Conservation (phyloP, 805 yeast species). For the Candida piceae region DNA sequence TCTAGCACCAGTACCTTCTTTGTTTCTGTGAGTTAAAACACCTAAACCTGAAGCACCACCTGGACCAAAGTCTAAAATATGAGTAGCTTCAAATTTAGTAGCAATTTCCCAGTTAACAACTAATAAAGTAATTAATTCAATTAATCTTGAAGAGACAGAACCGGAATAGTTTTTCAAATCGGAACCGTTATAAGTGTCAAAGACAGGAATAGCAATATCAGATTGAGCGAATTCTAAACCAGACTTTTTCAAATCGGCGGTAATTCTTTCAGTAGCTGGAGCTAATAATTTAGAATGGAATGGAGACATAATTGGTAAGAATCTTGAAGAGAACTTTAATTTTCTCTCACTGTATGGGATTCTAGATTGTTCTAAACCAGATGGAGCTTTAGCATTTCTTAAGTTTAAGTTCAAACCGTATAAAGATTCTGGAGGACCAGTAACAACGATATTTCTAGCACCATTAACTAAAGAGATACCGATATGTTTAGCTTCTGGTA, state of each 20-base stretch:
- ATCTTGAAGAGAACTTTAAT: conserved; percentile 86
- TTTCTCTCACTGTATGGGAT: conserved; percentile 92
- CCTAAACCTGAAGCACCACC: conserved; percentile 98
- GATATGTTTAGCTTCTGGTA: conserved; percentile 88
- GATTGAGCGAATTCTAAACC: conserved; percentile 50
- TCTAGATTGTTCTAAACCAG: conserved; percentile 93
- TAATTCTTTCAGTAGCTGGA: conserved; percentile 63
- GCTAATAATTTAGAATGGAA: conserved; percentile 88
- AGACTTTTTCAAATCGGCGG: conserved; percentile 57
- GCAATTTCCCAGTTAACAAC: conserved; percentile 96
- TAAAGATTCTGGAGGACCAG: conserved; percentile 97
- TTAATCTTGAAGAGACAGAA: conserved; percentile 62
- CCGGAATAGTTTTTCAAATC: conserved; percentile 58
- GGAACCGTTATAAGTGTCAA: conserved; percentile 80
- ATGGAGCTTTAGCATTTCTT: conserved; percentile 90
- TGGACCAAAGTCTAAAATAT: conserved; percentile 95
- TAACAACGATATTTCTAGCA: conserved; percentile 89
- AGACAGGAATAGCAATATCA: conserved; percentile 78
- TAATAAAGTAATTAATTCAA: conserved; percentile 77
- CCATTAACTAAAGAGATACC: conserved; percentile 91
- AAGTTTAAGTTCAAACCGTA: conserved; percentile 91
- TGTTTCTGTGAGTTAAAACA: conserved; percentile 91
- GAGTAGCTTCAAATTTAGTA: conserved; percentile 76
- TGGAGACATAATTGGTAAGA: conserved; percentile 93
- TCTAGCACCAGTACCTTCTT: conserved; percentile 97